Conservation (phyloP, 108 stramenopile genomes). For the Mayamaea pseudoterrestris region DNA sequence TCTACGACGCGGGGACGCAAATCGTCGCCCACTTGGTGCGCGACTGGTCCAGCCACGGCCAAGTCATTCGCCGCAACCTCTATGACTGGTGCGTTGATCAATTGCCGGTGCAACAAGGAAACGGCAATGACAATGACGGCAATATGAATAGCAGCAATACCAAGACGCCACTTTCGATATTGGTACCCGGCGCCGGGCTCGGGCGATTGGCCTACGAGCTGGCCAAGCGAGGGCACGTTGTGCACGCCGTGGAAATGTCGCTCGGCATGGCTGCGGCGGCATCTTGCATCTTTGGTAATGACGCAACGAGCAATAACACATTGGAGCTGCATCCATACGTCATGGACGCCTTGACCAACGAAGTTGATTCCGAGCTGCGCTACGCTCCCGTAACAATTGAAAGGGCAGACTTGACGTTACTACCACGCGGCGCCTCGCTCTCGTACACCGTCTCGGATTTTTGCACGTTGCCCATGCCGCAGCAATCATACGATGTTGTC, state of each 20-base stretch:
- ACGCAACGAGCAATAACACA: conserved; percentile 3
- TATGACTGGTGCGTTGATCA: conserved; percentile 57
- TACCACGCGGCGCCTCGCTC: too few relatives aligned
- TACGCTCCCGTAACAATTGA: too few relatives aligned
- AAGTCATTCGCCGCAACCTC: conserved; percentile 21
- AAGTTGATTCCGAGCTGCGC: conserved; percentile 53
- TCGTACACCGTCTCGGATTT: conserved; percentile 78
- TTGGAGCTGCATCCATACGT: conserved; percentile 43
- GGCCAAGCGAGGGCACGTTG: conserved; percentile 12
- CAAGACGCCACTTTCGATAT: conserved; percentile 5
- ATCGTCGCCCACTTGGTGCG: conserved; percentile 60
- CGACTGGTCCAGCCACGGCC: conserved; percentile 53
- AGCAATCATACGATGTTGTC: conserved; percentile 32
- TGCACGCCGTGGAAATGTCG: conserved; percentile 72
- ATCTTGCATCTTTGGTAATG: conserved; percentile 32
- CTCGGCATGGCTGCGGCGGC: conserved; percentile 66
- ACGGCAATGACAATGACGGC: neutral
- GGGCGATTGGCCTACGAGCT: conserved; percentile 72
- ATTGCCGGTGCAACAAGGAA: conserved; percentile 17
- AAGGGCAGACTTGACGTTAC: too few relatives aligned
- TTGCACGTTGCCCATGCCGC: conserved; percentile 25
- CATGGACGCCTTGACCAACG: conserved; percentile 51
- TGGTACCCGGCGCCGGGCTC: conserved; percentile 73
- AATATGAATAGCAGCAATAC: neutral
- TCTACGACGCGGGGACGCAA: conserved; percentile 57